Evolutionary conservation across 495 filamentous ascomycete genomes (phyloP), one percentile per base, ranked within the genome.

Genomic region (Parmelia sp.): DNA sequence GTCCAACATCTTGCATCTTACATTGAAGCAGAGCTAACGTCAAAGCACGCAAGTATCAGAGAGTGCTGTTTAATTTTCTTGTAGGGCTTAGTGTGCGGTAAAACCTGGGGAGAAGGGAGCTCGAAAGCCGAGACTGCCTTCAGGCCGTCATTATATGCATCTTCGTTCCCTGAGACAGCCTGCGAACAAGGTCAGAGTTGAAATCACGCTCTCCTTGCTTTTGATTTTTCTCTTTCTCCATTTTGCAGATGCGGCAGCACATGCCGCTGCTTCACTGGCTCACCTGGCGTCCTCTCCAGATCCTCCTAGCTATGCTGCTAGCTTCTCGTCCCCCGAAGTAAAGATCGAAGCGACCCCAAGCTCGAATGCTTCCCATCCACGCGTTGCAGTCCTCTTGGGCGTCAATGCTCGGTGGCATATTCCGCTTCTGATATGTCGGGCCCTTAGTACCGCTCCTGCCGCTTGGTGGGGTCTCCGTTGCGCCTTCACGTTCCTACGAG

Each of bases 401-500:
- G 82, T 89, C 8, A 82, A 83, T 53, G 78, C 77, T 62, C 79
- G 78, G 62, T 88, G 85, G 80, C 81, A 87, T 71, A 72, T 87
- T 45, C 86, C 86, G 11, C 73, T 88, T 57, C 72, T 88, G 8
- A 75, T 87, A 47, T 84, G 83, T 60, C 81, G 86, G 23, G 84
- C 84, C 14, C 70, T 88, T 68, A 84, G 80, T 60, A 86, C 83
- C 15, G 77, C 76, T 39, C 84, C 84, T 4, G 80, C 84, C 15
- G 80, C 77, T 47, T 86, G 80, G 83, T 85, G 84, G 83, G 83
- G 83, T n/a, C 67, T 86, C 63, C 76, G 82, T 55, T 86, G 84
- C 70, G 82, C 80, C 6, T 78, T 84, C 49, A 85, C 82, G 23
- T 85, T 86, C 61, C 68, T 86, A 70, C 80, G 80, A 21, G 83